Conservation (phyloP, 306 rosid genomes). For the Vicia faba region DNA sequence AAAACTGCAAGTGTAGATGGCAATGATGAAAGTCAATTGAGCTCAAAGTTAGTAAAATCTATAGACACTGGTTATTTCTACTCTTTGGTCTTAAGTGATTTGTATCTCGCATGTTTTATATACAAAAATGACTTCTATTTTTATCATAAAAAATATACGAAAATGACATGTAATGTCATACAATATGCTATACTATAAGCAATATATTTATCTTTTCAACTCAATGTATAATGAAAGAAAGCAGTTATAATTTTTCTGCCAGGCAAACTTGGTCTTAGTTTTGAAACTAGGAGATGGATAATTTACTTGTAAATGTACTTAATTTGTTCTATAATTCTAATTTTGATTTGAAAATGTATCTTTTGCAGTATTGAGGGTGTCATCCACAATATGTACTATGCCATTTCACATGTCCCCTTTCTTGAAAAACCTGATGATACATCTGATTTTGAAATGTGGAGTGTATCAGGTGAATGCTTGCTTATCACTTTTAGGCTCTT, state of each 20-base stretch:
- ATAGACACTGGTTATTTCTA: conserved; percentile 14
- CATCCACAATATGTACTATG: conserved; percentile 57
- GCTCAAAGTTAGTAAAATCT: conserved; percentile 55
- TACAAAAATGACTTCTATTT: not conserved
- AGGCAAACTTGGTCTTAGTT: conserved; percentile 2
- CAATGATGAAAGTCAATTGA: conserved; percentile 41
- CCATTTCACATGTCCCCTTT: conserved; percentile 56
- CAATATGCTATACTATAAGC: conserved; percentile 1
- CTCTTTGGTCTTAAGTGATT: not conserved
- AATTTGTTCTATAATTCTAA: conserved; percentile 1
- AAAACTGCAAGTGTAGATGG: conserved; percentile 39
- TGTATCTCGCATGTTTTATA: conserved; percentile 6
- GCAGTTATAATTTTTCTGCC: not conserved
- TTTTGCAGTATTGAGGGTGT: conserved; percentile 59
- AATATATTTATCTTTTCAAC: conserved; percentile 21
- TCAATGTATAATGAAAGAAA: conserved; percentile 2
- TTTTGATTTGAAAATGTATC: conserved; percentile 25
- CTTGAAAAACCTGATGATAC: conserved; percentile 52
- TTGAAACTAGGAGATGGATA: conserved; percentile 20
- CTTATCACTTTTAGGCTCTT: conserved; percentile 22
- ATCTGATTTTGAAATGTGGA: conserved; percentile 72
- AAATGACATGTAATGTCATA: not conserved
- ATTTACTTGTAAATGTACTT: conserved; percentile 12
- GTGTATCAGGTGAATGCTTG: conserved; percentile 58
- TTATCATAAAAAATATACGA: too few species aligned